Evolutionary conservation across 345 rosid genomes (phyloP).

Genomic region (Toxicodendron radicans): DNA sequence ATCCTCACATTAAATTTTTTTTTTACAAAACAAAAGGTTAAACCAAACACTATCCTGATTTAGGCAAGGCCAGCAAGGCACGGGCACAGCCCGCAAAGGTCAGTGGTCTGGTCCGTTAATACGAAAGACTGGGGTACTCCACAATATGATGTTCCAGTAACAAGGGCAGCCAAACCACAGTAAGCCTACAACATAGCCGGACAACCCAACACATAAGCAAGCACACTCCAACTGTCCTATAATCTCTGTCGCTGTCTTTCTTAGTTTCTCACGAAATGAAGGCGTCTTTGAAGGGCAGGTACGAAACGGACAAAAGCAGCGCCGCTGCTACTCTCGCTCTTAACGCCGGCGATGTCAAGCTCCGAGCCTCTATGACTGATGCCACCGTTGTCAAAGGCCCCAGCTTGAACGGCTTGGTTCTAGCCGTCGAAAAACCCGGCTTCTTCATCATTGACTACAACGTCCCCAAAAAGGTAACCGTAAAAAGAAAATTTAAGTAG

Average conservation of each 20-base stretch:
- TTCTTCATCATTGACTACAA: constrained; percentile 74
- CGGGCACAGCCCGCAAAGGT: too few species aligned
- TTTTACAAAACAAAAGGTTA: too few species aligned
- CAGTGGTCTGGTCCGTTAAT: too few species aligned
- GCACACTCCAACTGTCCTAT: background rate
- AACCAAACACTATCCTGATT: too few species aligned
- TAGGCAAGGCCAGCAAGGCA: too few species aligned
- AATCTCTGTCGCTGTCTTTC: constrained; percentile 20
- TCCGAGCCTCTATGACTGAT: constrained; percentile 78
- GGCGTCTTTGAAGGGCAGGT: constrained; percentile 77
- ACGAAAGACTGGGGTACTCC: too few species aligned
- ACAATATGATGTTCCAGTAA: too few species aligned
- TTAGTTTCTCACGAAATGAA: constrained; percentile 46
- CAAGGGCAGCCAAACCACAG: background rate
- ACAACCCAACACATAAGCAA: background rate
- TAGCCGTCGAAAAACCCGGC: constrained; percentile 83
- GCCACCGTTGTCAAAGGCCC: constrained; percentile 83
- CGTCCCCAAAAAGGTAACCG: constrained; percentile 70
- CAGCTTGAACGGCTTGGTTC: constrained; percentile 66
- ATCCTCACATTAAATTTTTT: too few species aligned
- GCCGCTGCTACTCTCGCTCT: constrained; percentile 53
- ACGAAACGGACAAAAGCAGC: constrained; percentile 52
- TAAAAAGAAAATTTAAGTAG: background rate
- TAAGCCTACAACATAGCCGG: background rate
- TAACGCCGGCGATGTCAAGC: constrained; percentile 68